phyloP scores from a whole-genome alignment of 805 yeast species.

The Saccharomyces eubayanus region DNA sequence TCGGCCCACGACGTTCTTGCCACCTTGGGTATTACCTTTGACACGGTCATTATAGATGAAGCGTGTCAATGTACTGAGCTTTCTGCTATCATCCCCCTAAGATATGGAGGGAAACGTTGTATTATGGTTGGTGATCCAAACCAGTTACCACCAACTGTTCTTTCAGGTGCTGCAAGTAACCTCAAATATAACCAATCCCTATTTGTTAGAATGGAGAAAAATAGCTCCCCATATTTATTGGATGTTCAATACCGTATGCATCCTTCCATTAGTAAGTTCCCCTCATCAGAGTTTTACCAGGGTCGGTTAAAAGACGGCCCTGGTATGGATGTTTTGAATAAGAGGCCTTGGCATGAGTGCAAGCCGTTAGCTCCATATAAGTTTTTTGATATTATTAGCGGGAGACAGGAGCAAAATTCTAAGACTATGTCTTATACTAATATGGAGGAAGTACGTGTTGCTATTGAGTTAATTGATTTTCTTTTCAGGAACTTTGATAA shows the following conservation, averaged over 20 bases:
- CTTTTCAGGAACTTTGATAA: slow-evolving; percentile 43
- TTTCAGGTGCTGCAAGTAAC: slow-evolving; percentile 79
- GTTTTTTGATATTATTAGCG: slow-evolving; percentile 62
- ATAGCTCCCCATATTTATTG: slow-evolving; percentile 54
- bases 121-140: slow-evolving; percentile 98
- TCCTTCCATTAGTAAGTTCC: slow-evolving; percentile 81
- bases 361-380: slow-evolving; percentile 61
- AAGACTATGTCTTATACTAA: slow-evolving; percentile 67
- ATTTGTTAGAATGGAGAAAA: slow-evolving; percentile 84
- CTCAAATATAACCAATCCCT: slow-evolving; percentile 81
- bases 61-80: slow-evolving; percentile 96
- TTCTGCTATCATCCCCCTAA: slow-evolving; percentile 81
- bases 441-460: slow-evolving; percentile 59
- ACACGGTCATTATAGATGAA: slow-evolving; percentile 89
- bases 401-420: slow-evolving; percentile 56
- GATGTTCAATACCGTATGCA: slow-evolving; percentile 98
- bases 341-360: slow-evolving; percentile 66
- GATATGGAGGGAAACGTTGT: slow-evolving; percentile 85
- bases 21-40: slow-evolving; percentile 66
- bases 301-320: slow-evolving; percentile 71
- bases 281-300: slow-evolving; percentile 73
- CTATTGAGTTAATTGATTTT: slow-evolving; percentile 54
- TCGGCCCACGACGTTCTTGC: slow-evolving; percentile 85
- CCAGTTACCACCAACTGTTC: slow-evolving; percentile 93
- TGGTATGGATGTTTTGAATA: slow-evolving; percentile 50